Base-by-base conservation (phyloP, 1,284 basidiomycete genomes). In the Melanopsichium pennsylvanicum region DNA sequence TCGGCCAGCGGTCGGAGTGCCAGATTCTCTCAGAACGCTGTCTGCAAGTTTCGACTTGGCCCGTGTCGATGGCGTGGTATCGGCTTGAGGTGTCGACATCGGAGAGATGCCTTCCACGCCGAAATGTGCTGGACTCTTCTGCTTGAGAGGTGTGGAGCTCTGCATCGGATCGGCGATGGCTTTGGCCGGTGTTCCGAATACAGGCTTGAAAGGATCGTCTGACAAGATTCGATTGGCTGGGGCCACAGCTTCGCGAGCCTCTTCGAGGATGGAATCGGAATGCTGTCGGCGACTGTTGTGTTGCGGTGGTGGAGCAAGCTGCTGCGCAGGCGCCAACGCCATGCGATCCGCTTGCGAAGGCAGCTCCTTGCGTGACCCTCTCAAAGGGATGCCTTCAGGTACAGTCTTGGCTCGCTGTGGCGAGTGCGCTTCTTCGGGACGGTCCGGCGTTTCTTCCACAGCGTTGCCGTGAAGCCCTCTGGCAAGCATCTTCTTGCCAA, bases 351-450 rank as follows among this genome's bases (percentile, higher is more conserved):
- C 18, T 33, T 63, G 54, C n/a, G 48, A 44, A 0, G 61, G 55
- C 4, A 64, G 41, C 5, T 49, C 36, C 13, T 34, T 33, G 12
- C 22, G 51, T 18, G 42, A 16, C 12, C 27, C 47, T 9, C 25
- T 47, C 23, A 51, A 46, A 0, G 51, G 63, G n/a, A 67, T n/a
- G 6, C 42, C 57, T 36, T 60, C 57, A n/a, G 63, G 63, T 0
- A 39, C 57, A 2, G 63, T 67, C 33, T 49, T 50, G 31, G 63
- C 51, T 31, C 63, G 32, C 42, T 47, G 52, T n/a, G 57, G 63
- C 18, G 52, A 38, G 5, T 45, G 48, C 13, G 33, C 38, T 11
- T 63, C 48, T 23, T 47, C 39, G 16, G 38, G 21, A 37, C 22
- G 16, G 21, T 66, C 48, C n/a, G 40, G 6, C 7, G 12, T 31